Evolutionary conservation across 257 asterid genomes (phyloP), one percentile per base, ranked within the genome.

Genomic region (Rubia yunnanensis): DNA sequence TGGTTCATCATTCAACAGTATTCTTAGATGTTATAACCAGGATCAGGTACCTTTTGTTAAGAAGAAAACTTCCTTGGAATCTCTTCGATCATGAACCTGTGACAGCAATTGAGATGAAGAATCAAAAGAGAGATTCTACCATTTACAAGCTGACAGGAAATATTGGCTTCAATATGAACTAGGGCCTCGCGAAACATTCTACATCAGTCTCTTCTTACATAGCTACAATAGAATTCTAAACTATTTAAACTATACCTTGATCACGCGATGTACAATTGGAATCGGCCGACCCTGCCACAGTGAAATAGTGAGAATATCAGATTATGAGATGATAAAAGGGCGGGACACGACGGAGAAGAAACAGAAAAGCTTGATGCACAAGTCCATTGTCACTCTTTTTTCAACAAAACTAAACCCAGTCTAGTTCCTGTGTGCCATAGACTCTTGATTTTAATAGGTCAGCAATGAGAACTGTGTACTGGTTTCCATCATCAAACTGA

Each of bases 191-290:
- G 3, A 38, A 38, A 38, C 15, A 23, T 24, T 10, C 6, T 2
- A 10, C 60, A 54, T 14, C 15, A 54, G 28, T 54, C 60, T 24
- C 34, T 54, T 54, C 32, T 26, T 55, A n/a, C n/a, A n/a, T 15
- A 10, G 22, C 10, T 50, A 50, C 8, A n/a, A 52, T 52, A n/a
- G 28, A 26, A 7, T 22, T 52, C 13, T 20, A 14, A 11, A 52
- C 20, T 52, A 20, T 14, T 20, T 22, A n/a, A n/a, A n/a, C n/a
- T n/a, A 23, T 7, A 89, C 96, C 88, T 82, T 74, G 61, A 79
- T 85, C 20, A 89, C 91, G 2, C 96, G 96, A 75, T 89, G 96
- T 56, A 89, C 96, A 54, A 89, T 87, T 49, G 96, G 91, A 78
- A 89, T 79, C 0, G 68, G 72, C 31, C 81, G 79, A 2, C 71